Evolutionary conservation across 768 basidiomycete species (phyloP).

Genomic region (Albatrellus ellisii): DNA sequence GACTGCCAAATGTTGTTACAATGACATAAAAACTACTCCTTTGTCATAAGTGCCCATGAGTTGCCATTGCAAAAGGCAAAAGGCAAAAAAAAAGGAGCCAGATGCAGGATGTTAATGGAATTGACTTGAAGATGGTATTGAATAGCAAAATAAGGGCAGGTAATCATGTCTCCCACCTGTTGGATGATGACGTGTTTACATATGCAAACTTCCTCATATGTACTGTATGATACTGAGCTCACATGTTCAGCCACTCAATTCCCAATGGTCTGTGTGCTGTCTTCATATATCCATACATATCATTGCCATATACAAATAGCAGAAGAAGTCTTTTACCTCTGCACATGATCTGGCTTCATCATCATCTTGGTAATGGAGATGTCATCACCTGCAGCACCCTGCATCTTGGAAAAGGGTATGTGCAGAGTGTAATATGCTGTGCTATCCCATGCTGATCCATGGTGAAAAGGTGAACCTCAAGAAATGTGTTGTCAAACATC

Average conservation of each 20-base stretch:
- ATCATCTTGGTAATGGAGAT: conserved; percentile 16
- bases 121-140: conserved; percentile 15
- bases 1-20: conserved; percentile 3
- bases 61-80: not conserved
- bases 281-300: too few relatives aligned
- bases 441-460: not conserved
- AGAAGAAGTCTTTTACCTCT: too few relatives aligned
- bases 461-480: not conserved
- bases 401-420: conserved; percentile 27
- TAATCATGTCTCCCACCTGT: too few relatives aligned
- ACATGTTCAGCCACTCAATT: too few relatives aligned
- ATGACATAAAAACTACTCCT: not conserved
- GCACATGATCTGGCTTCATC: too few relatives aligned
- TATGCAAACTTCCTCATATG: too few relatives aligned
- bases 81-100: not conserved
- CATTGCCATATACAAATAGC: too few relatives aligned
- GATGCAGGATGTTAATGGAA: not conserved
- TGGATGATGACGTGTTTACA: too few relatives aligned
- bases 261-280: too few relatives aligned
- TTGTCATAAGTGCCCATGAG: conserved; percentile 2
- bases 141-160: conserved; percentile 15
- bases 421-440: conserved; percentile 13
- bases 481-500: conserved; percentile 1
- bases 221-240: too few relatives aligned
- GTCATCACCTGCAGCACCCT: conserved; percentile 16